Conservation (phyloP, 805 yeast genomes). For the Wickerhamomyces sydowiorum region DNA sequence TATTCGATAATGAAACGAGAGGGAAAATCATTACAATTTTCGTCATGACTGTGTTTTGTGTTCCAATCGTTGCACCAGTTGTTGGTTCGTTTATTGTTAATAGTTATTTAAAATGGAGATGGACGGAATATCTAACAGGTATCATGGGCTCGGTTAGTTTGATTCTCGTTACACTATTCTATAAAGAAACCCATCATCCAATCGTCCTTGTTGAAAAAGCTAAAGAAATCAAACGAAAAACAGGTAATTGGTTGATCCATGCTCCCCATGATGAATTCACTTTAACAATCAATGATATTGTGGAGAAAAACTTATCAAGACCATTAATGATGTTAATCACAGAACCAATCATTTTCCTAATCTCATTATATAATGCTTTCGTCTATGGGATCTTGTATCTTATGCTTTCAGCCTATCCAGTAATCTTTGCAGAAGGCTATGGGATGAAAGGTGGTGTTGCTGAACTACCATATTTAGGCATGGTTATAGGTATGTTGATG, state of each 20-base stretch:
- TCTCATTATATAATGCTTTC: conserved; percentile 69
- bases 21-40: conserved; percentile 77
- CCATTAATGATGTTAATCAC: conserved; percentile 61
- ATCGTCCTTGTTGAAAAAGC: conserved; percentile 61
- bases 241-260: conserved; percentile 78
- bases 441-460: conserved; percentile 57
- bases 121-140: conserved; percentile 71
- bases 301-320: conserved; percentile 56
- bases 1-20: conserved; percentile 58
- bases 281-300: conserved; percentile 51
- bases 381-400: conserved; percentile 76
- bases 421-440: conserved; percentile 60
- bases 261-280: conserved; percentile 69
- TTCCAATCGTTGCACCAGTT: conserved; percentile 82
- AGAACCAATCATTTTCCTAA: conserved; percentile 66
- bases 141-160: conserved; percentile 45
- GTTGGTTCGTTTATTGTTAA: conserved; percentile 63
- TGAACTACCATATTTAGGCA: conserved; percentile 74
- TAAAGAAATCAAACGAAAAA: conserved; percentile 49
- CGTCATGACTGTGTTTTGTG: conserved; percentile 66
- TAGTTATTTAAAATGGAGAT: conserved; percentile 69
- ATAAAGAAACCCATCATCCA: conserved; percentile 70
- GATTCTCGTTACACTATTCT: conserved; percentile 34
- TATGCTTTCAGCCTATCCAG: conserved; percentile 70
- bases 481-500: conserved; percentile 60